phyloP scores from a whole-genome alignment of 2,329 filamentous ascomycete genomes.

The Colletotrichum endophyticum region DNA sequence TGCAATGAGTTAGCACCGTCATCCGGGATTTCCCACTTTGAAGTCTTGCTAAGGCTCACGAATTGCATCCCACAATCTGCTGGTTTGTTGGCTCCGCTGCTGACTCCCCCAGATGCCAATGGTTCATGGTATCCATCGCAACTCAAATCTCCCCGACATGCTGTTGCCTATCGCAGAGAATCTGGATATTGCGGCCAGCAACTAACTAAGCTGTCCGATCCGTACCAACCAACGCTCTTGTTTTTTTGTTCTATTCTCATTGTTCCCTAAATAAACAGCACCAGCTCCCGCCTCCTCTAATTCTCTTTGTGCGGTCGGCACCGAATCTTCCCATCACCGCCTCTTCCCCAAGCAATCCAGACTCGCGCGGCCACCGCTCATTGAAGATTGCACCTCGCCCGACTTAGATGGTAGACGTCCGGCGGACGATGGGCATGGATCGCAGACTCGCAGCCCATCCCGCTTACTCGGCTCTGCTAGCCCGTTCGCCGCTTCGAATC shows the following conservation, averaged over 20 bases:
- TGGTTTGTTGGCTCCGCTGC: not conserved
- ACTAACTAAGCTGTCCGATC: not conserved
- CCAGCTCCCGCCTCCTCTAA: not conserved
- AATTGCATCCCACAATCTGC: not conserved
- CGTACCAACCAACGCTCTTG: not conserved
- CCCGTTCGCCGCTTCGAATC: not conserved
- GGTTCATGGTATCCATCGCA: not conserved
- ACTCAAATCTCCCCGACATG: not conserved
- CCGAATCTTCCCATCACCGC: not conserved
- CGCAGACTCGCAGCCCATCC: not conserved
- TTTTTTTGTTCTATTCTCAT: not conserved
- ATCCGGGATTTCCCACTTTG: not conserved
- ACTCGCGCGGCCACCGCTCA: not conserved
- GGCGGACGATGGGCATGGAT: not conserved
- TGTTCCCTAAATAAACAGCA: not conserved
- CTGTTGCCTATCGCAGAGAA: not conserved
- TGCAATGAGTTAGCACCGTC: conserved; percentile 10
- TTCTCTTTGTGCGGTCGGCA: not conserved
- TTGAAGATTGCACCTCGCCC: not conserved
- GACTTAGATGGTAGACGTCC: not conserved
- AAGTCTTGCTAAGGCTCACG: not conserved
- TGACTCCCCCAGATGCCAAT: not conserved
- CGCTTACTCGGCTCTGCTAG: not conserved
- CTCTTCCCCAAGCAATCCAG: not conserved
- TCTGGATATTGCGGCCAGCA: not conserved